Evolutionary conservation across 768 basidiomycete species (phyloP), one percentile per base, ranked within the genome.

Genomic region (Tricholoma saponaceum): DNA sequence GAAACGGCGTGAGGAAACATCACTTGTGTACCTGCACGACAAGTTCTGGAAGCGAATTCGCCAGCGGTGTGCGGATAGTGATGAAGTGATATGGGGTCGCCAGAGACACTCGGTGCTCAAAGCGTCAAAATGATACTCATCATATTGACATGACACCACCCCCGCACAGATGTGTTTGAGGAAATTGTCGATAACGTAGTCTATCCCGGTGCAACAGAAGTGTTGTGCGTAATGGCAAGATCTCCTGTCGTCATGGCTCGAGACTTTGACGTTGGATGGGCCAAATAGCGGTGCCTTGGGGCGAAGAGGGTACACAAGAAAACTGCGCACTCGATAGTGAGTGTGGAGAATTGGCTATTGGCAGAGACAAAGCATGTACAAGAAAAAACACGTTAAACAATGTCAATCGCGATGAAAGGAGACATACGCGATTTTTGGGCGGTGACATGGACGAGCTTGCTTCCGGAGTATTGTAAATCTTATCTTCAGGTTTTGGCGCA

Each of bases 401-500:
- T 47, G 58, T 58, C 51, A 35, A 49, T 23, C 10, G 1, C 28
- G 59, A 51, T 35, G 53, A 37, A 10, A 30, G 18, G 20, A 28
- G 16, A 66, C 74, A 62, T 63, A 79, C 81, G 56, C 60, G 57
- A 22, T 67, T 65, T 57, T 68, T 71, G 12, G 64, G 46, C 28
- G 59, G 67, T 5, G 59, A 32, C 12, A 37, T 37, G 30, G 52
- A 51, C 30, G 60, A 56, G 35, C 35, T 44, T 9, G 60, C 50
- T 3, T 30, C 56, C 9, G 64, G 28, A 12, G 20, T 22, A 25
- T 57, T 61, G 28, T 33, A 41, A 3, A 25, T 25, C 39, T 67
- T 66, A 5, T 20, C 52, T 8, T 68, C 67, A 26, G 65, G 51
- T 59, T 67, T 70, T 41, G 65, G 46, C 1, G 55, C 58, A 8